A percentile compares a stretch with the other conserved stretches of the same genome.
phyloP scores from a whole-genome alignment of 257 asterid genomes.

The Euphrasia confusa region DNA sequence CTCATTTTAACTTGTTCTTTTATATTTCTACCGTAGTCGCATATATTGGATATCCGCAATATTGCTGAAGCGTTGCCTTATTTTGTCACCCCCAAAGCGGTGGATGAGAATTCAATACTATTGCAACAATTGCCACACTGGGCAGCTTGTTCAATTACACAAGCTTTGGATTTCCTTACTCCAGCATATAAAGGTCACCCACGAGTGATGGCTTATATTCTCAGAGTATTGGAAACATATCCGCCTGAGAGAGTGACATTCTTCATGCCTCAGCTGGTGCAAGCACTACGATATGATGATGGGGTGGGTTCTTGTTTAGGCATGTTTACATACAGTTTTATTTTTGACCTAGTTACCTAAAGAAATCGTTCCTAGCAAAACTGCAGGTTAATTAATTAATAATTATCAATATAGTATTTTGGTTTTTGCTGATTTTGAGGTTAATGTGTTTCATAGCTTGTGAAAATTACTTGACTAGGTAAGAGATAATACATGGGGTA shows the following conservation, averaged over 20 bases:
- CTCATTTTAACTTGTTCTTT: slow-evolving; percentile 19
- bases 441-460: slow-evolving; percentile 1
- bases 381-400: neutral
- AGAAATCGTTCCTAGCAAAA: slow-evolving; percentile 13
- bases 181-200: slow-evolving; percentile 97
- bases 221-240: slow-evolving; percentile 96
- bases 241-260: slow-evolving; percentile 95
- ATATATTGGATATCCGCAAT: slow-evolving; percentile 74
- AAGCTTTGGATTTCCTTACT: slow-evolving; percentile 91
- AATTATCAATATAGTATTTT: slow-evolving; percentile 1
- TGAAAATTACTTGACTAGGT: slow-evolving; percentile 1
- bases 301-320: slow-evolving; percentile 54
- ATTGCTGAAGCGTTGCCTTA: slow-evolving; percentile 95
- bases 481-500: slow-evolving; percentile 7
- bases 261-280: slow-evolving; percentile 99
- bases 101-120: slow-evolving; percentile 87
- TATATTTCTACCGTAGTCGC: slow-evolving; percentile 45
- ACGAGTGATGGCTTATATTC: slow-evolving; percentile 99
- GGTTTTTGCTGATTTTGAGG: slow-evolving; percentile 7
- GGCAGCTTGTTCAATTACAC: slow-evolving; percentile 98
- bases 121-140: slow-evolving; percentile 98
- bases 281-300: slow-evolving; percentile 92
- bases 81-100: slow-evolving; percentile 91
- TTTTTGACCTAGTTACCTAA: slow-evolving; percentile 7
- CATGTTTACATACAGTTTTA: slow-evolving; percentile 19